These are phyloP conservation scores for Paecilomyces fulvus DNA, from an alignment of 2,329 filamentous ascomycete genomes.

Conservation along the genomic window DNA sequence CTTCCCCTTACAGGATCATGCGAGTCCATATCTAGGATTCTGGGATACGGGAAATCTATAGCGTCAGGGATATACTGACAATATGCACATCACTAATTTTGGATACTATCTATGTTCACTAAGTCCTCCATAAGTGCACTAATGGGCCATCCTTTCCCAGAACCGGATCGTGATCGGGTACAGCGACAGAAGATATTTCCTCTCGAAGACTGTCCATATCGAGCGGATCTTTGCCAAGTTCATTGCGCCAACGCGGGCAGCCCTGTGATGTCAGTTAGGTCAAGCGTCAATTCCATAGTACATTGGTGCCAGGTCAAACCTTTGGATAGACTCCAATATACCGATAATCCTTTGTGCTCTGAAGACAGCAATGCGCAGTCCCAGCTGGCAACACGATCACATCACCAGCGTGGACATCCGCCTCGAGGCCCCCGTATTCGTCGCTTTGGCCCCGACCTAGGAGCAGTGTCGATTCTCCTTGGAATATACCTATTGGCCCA, in stretches of 20 bases:
- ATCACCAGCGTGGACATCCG: constrained; percentile 18
- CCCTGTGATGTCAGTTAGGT: constrained; percentile 5
- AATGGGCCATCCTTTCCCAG: constrained; percentile 12
- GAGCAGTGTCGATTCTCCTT: constrained; percentile 17
- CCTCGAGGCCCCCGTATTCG: constrained; percentile 5
- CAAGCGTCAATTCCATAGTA: neutral
- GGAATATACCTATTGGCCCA: constrained; percentile 13
- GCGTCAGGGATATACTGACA: neutral
- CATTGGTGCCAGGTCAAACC: constrained; percentile 10
- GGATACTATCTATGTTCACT: neutral
- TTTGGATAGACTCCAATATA: constrained; percentile 30
- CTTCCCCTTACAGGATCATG: constrained; percentile 21
- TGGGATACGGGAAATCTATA: constrained; percentile 23
- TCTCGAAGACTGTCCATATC: constrained; percentile 6
- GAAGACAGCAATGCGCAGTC: constrained; percentile 23
- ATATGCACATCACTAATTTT: neutral
- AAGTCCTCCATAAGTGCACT: constrained; percentile 10
- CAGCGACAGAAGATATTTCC: constrained; percentile 10
- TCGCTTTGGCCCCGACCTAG: constrained; percentile 23
- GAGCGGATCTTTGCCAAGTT: constrained; percentile 12
- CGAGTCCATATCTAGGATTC: constrained; percentile 16
- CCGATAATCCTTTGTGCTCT: constrained; percentile 21
- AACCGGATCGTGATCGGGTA: constrained; percentile 14
- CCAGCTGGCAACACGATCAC: constrained; percentile 28
- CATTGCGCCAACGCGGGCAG: constrained; percentile 13